Percentiles rank a stretch among this genome's conserved stretches.
Conservation (phyloP, 345 rosid species). For the Populus tremula region DNA sequence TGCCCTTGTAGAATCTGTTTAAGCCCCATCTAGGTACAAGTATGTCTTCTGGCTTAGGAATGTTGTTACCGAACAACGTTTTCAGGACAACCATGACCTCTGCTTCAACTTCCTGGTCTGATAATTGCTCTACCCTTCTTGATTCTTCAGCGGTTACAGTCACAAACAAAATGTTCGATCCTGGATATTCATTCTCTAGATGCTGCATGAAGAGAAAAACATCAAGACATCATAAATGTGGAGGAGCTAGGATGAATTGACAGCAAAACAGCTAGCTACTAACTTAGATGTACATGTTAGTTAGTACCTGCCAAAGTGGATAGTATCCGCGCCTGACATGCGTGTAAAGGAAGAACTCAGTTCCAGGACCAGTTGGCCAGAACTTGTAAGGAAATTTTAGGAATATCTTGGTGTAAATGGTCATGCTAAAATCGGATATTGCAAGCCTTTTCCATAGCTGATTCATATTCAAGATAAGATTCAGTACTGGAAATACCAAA, state of each 20-base stretch:
- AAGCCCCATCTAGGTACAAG: constrained; percentile 34
- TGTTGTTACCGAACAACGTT: constrained; percentile 23
- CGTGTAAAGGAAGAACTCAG: constrained; percentile 30
- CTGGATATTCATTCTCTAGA: constrained; percentile 27
- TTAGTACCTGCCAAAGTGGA: constrained; percentile 26
- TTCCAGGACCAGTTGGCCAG: constrained; percentile 35
- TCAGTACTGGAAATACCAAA: background rate
- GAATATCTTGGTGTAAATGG: constrained; percentile 33
- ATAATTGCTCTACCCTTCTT: constrained; percentile 22
- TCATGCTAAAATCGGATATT: constrained; percentile 28
- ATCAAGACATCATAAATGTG: background rate
- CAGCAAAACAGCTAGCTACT: background rate
- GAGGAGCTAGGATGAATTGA: background rate
- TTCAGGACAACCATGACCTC: constrained; percentile 21
- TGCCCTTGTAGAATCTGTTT: constrained; percentile 25
- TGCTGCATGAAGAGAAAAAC: constrained; percentile 17
- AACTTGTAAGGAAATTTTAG: constrained; percentile 31
- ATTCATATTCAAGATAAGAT: background rate
- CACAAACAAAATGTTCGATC: constrained; percentile 25
- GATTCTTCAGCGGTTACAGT: constrained; percentile 29
- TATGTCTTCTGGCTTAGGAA: constrained; percentile 21
- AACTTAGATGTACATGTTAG: background rate
- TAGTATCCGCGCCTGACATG: constrained; percentile 27
- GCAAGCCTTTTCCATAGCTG: constrained; percentile 40
- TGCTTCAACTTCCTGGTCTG: constrained; percentile 15